A percentile compares a stretch with the other conserved stretches of the same genome.
phyloP scores from a whole-genome alignment of 116 monocot species.

The Iris pallida region DNA sequence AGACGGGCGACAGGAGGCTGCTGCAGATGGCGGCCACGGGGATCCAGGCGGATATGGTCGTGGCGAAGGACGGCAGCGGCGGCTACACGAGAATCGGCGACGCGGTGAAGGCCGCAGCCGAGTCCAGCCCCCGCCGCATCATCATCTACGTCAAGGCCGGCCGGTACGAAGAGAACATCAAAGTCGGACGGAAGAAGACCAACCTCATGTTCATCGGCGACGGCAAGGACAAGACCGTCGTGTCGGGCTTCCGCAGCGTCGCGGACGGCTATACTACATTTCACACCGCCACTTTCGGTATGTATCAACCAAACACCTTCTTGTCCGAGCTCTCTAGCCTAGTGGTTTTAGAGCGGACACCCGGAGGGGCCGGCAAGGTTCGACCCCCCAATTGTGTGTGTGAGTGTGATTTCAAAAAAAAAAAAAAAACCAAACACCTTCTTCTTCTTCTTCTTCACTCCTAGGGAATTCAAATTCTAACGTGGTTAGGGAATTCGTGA shows the following conservation, averaged over 20 bases:
- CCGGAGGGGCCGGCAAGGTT: too few relatives aligned
- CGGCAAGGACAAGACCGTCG: conserved; percentile 49
- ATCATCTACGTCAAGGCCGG: conserved; percentile 77
- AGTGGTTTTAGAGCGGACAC: too few relatives aligned
- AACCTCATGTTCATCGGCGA: conserved; percentile 73
- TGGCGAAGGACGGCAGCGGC: conserved; percentile 68
- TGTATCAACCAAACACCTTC: too few relatives aligned
- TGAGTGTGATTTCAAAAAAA: too few relatives aligned
- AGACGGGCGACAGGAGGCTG: conserved; percentile 36
- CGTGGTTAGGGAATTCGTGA: too few relatives aligned
- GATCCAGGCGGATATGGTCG: conserved; percentile 69
- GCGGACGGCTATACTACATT: conserved; percentile 58
- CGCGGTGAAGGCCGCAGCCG: conserved; percentile 72
- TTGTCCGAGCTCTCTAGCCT: too few relatives aligned
- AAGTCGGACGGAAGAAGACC: conserved; percentile 51
- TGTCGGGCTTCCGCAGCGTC: conserved; percentile 46
- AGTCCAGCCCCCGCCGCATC: conserved; percentile 40
- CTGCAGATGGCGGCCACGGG: conserved; percentile 46
- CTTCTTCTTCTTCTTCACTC: too few relatives aligned
- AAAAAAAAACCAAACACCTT: too few relatives aligned
- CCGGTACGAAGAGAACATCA: conserved; percentile 65
- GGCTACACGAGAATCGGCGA: conserved; percentile 50
- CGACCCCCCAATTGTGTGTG: too few relatives aligned
- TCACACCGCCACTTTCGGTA: conserved; percentile 71
- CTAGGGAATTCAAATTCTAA: too few relatives aligned